Percentiles rank a stretch among this genome's conserved stretches.
phyloP scores from a whole-genome alignment of 768 basidiomycete species.

The Suillus spraguei region DNA sequence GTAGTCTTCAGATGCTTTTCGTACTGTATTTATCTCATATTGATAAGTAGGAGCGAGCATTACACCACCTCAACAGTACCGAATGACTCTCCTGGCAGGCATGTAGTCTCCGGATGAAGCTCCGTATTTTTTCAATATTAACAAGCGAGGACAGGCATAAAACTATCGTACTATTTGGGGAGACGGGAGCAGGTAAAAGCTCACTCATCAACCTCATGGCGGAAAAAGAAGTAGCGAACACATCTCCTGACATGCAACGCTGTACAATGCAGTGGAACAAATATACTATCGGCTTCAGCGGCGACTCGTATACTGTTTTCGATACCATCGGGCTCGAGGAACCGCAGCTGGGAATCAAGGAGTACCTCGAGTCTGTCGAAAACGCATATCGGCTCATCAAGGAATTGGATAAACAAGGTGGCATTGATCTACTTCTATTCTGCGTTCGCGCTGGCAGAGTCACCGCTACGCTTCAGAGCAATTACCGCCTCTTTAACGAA shows the following conservation, averaged over 20 bases:
- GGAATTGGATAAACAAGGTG: constrained; percentile 29
- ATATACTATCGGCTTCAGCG: constrained; percentile 21
- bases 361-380: constrained; percentile 29
- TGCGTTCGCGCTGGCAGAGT: constrained; percentile 43
- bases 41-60: not conserved
- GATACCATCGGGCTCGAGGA: constrained; percentile 41
- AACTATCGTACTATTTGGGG: constrained; percentile 35
- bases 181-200: constrained; percentile 43
- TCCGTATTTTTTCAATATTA: not conserved
- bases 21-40: not conserved
- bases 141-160: constrained; percentile 9
- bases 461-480: constrained; percentile 37
- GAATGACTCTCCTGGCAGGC: not conserved
- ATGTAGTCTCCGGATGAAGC: not conserved
- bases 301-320: constrained; percentile 28
- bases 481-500: constrained; percentile 42
- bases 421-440: constrained; percentile 45
- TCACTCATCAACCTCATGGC: constrained; percentile 46
- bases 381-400: constrained; percentile 36
- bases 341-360: constrained; percentile 30
- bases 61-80: too few species aligned
- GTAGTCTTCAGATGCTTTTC: not conserved
- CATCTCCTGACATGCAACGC: constrained; percentile 36
- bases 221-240: constrained; percentile 29
- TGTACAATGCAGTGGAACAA: constrained; percentile 37